A percentile compares a stretch with the other conserved stretches of the same genome.
Evolutionary conservation across 192 early-diverging fungal species (phyloP).

Genomic region (Geranomyces michiganensis): DNA sequence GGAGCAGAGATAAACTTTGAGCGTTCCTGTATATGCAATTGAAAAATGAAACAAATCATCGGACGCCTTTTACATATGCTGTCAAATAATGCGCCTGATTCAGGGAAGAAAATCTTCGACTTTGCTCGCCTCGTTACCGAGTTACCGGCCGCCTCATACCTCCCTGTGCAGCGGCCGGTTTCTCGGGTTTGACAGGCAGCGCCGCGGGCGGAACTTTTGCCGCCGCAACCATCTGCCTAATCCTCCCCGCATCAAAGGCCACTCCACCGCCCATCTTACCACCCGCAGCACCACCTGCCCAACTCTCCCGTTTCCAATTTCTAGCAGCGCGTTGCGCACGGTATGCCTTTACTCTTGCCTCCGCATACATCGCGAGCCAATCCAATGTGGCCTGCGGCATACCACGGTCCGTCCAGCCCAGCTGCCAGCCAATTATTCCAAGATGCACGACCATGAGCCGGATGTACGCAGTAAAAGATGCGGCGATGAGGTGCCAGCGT

Average conservation of each 20-base stretch:
- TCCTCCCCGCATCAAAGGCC: neutral
- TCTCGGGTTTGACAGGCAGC: neutral
- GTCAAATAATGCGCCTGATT: too few species aligned
- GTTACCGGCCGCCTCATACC: too few species aligned
- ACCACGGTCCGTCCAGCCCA: neutral
- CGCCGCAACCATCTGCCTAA: neutral
- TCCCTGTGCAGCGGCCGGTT: neutral
- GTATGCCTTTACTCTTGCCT: neutral
- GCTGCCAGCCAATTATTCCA: slow-evolving; percentile 45
- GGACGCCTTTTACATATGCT: too few species aligned
- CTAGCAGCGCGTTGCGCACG: neutral
- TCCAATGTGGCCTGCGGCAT: slow-evolving; percentile 8
- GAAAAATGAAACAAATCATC: too few species aligned
- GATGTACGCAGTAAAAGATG: slow-evolving; percentile 38
- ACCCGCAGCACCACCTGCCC: neutral
- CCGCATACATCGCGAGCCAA: slow-evolving; percentile 2
- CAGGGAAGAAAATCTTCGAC: too few species aligned
- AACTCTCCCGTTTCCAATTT: neutral
- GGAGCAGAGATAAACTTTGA: too few species aligned
- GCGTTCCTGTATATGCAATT: too few species aligned
- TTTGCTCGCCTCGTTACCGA: too few species aligned
- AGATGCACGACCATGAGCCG: slow-evolving; percentile 39
- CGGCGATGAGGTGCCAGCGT: slow-evolving; percentile 8
- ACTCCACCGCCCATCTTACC: neutral
- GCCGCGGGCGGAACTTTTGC: neutral